These are phyloP conservation scores for Casuarina equisetifolia DNA, from an alignment of 306 rosid genomes.

Conservation along the genomic window DNA sequence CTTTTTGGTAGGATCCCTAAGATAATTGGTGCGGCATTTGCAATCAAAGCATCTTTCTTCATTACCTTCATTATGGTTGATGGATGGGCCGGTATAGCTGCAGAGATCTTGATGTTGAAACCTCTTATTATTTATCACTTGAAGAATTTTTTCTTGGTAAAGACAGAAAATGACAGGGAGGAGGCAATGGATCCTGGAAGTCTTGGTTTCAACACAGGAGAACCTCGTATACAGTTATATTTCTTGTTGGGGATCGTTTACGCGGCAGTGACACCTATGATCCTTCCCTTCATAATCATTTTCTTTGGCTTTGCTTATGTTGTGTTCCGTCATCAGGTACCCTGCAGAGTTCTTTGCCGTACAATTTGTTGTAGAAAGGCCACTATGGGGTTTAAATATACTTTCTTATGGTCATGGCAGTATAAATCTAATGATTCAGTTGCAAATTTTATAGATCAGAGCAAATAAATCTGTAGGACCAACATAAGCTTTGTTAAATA, in stretches of 20 bases:
- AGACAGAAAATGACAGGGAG: conserved; percentile 59
- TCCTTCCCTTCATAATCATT: conserved; percentile 88
- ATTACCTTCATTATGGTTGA: conserved; percentile 96
- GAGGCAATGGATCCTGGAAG: conserved; percentile 99
- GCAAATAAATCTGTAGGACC: not conserved
- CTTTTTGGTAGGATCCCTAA: conserved; percentile 69
- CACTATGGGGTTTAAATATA: not conserved
- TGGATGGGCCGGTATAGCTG: conserved; percentile 99
- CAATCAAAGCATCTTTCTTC: conserved; percentile 94
- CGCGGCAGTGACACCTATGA: conserved; percentile 73
- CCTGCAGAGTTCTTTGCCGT: not conserved
- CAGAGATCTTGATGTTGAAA: conserved; percentile 87
- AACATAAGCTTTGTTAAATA: not conserved
- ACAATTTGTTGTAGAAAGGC: not conserved
- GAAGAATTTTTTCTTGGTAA: conserved; percentile 63
- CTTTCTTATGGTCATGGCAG: not conserved
- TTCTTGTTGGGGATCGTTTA: conserved; percentile 83
- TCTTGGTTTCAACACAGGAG: conserved; percentile 92
- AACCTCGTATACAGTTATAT: conserved; percentile 90
- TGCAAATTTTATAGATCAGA: not conserved
- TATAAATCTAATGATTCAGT: not conserved
- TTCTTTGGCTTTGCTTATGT: conserved; percentile 89
- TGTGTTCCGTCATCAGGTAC: conserved; percentile 97
- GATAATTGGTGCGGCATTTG: conserved; percentile 81
- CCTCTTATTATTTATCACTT: conserved; percentile 83